These are phyloP conservation scores for Sordariomycetes sp. DNA, from an alignment of 2,329 filamentous ascomycete species.

Conservation along the genomic window DNA sequence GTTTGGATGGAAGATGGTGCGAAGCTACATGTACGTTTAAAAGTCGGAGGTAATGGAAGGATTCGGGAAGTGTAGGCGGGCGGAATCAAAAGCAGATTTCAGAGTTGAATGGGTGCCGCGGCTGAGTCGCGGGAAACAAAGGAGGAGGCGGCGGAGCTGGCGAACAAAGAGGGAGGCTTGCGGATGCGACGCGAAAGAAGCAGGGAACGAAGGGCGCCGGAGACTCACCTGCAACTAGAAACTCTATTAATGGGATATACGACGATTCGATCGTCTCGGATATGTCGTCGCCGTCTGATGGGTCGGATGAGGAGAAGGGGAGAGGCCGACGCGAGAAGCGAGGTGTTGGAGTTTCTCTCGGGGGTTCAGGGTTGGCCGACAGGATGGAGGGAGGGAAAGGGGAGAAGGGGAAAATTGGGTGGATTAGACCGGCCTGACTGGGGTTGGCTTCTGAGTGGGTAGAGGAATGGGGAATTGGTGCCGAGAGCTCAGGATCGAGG, in stretches of 20 bases:
- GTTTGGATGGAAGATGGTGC: background rate
- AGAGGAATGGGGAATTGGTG: background rate
- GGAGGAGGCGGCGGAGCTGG: background rate
- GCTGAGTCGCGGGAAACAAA: background rate
- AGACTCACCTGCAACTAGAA: conserved; percentile 3
- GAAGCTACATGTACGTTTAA: background rate
- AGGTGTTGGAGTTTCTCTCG: conserved; percentile 4
- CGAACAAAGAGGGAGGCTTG: background rate
- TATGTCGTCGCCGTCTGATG: background rate
- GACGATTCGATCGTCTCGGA: background rate
- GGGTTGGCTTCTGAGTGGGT: background rate
- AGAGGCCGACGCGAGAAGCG: background rate
- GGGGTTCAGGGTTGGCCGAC: conserved; percentile 2
- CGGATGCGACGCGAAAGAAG: background rate
- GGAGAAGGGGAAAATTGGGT: conserved; percentile 1
- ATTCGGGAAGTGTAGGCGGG: background rate
- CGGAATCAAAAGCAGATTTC: background rate
- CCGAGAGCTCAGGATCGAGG: background rate
- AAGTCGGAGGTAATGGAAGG: background rate
- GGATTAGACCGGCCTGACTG: background rate
- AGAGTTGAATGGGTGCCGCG: background rate
- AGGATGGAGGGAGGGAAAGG: background rate
- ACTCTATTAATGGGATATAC: background rate
- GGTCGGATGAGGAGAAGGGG: conserved; percentile 1
- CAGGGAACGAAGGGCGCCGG: background rate